Base-by-base conservation (phyloP, 345 rosid species). In the Gossypium turneri region DNA sequence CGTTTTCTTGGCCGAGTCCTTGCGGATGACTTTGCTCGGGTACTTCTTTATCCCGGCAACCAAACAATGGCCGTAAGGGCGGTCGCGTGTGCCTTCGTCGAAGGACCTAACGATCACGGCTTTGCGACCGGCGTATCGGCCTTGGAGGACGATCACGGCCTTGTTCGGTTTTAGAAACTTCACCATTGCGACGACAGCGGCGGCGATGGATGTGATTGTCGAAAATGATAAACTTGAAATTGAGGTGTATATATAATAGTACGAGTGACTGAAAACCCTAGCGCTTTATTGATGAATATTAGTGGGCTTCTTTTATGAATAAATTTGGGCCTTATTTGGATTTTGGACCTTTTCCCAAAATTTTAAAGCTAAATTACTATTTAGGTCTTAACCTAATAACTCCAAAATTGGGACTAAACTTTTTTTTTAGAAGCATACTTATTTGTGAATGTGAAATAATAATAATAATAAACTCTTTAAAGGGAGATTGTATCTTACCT, bases 131-230 rank as follows among this genome's bases (percentile, higher is more conserved):
- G 88, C 90, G 11, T 83, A 87, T 9, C 90, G 85, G 9, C 90
- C 87, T 77, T 85, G 88, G 12, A 87, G 87, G 67, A 87, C 77
- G 75, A 87, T 81, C 44, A 87, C 88, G 0, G 88, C 90, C 72
- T 85, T 87, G 82, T 87, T 87, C 60, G 70, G 88, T 68, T 85
- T 85, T 83, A 58, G 62, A 58, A 58, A 58, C 34, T 22, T 58
- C 75, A 87, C 88, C 88, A 87, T 85, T 44, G 67, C 12, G 67
- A 61, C 66, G 19, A 15, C 19, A 41, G 65, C 43, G 15, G n/a
- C 7, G 16, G 47, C 47, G 10, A 9, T 57, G 61, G 9, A 57
- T 57, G 27, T 10, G 27, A 57, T 10, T 51, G 59, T 12, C 24
- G 61, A 22, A 57, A 57, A 48, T 12, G 15, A 11, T 12, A 48